Base-by-base conservation (phyloP, 1,284 basidiomycete species). In the Coniophora puteana region DNA sequence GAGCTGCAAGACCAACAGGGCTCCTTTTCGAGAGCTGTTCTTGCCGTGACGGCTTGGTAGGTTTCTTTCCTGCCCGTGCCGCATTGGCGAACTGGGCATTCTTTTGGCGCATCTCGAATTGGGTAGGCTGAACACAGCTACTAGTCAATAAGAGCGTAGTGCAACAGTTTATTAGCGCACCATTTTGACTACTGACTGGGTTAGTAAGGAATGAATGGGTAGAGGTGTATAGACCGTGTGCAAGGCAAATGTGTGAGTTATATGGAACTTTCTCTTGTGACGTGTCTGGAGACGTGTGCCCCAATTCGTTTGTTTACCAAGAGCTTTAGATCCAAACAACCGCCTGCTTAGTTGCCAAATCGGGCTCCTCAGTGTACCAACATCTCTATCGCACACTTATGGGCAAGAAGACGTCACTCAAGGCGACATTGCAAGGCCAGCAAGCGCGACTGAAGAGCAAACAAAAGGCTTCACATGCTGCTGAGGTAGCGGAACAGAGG, bases 31-130 rank as follows among this genome's bases (percentile, higher is more conserved):
- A 71, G 25, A 84, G 66, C 47, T 70, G 69, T 45, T 90, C 84
- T 52, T 83, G 78, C 48, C 82, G 73, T 44, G 87, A 89, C 17
- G 70, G 68, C 50, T 84, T 82, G 41, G 76, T 74, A 1, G 83
- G 76, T 40, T 85, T 85, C 69, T 86, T 89, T 52, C 87, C 87
- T 32, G 75, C 63, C 48, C 74, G 76, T 47, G 76, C 79, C 48
- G 81, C 78, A 46, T 72, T 77, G 29, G 82, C 83, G 62, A 89
- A 90, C 62, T 86, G 83, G 41, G 72, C 73, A 60, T 89, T 90
- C 62, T 78, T 77, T 57, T 80, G 77, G 51, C 83, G 80, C 67
- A 89, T 73, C 59, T 90, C 87, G 62, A 86, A 88, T 68, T 83
- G 76, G 41, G 83, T 80, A 35, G 78, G 78, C 78, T 80, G 38